Conservation (phyloP, 495 filamentous ascomycete species). For the Aspergillus baeticus region DNA sequence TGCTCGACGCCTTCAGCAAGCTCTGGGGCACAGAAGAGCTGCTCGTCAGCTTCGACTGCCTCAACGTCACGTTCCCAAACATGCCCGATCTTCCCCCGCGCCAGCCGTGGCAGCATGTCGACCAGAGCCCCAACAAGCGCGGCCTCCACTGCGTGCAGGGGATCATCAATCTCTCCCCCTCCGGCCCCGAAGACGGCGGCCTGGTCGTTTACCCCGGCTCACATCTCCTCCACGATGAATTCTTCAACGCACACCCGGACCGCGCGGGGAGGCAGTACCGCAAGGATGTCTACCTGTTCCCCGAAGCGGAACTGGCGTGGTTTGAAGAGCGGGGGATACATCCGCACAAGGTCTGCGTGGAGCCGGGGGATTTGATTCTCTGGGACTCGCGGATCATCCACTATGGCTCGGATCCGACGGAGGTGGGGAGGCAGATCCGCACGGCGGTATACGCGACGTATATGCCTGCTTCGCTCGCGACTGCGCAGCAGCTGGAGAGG, state of each 20-base stretch:
- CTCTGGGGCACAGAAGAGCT: conserved; percentile 40
- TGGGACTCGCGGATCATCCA: conserved; percentile 44
- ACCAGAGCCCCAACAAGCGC: conserved; percentile 41
- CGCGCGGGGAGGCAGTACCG: too few species aligned
- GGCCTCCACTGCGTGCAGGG: conserved; percentile 49
- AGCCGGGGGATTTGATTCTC: conserved; percentile 41
- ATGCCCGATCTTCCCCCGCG: neutral
- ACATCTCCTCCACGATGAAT: conserved; percentile 34
- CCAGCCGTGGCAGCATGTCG: conserved; percentile 48
- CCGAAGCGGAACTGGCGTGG: conserved; percentile 39
- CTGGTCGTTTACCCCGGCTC: conserved; percentile 37
- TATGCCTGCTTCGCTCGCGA: too few species aligned
- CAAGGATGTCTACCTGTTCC: conserved; percentile 43
- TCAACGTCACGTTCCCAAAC: conserved; percentile 41
- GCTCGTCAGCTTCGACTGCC: conserved; percentile 46
- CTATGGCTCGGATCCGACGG: too few species aligned
- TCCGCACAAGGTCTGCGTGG: conserved; percentile 40
- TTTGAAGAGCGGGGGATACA: conserved; percentile 30
- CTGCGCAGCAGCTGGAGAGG: too few species aligned
- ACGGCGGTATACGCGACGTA: too few species aligned
- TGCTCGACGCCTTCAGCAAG: conserved; percentile 39
- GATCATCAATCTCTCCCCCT: conserved; percentile 44
- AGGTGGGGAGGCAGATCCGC: too few species aligned
- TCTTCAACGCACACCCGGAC: conserved; percentile 33
- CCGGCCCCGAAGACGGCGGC: conserved; percentile 43